These are phyloP conservation scores for Aspergillus caelatus DNA, from an alignment of 2,329 filamentous ascomycete species.

Conservation along the genomic window DNA sequence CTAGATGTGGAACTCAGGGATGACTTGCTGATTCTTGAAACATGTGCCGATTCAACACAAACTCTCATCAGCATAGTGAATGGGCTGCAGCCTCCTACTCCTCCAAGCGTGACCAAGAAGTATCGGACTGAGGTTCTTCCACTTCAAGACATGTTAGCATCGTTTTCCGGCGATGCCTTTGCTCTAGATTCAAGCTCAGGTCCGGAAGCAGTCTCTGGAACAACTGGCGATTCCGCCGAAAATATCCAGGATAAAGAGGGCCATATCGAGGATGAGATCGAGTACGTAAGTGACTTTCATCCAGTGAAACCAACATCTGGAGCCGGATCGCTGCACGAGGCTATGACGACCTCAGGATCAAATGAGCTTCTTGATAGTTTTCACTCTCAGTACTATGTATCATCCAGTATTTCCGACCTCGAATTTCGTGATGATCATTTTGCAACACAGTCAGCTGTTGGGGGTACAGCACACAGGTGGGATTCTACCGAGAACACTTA, in stretches of 20 bases:
- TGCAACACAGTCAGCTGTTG: conserved; percentile 60
- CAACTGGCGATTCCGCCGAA: conserved; percentile 52
- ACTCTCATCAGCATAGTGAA: conserved; percentile 80
- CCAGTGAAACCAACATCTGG: conserved; percentile 45
- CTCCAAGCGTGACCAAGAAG: conserved; percentile 79
- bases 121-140: conserved; percentile 87
- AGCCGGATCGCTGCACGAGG: conserved; percentile 17
- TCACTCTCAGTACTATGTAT: conserved; percentile 57
- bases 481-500: conserved; percentile 77
- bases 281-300: conserved; percentile 61
- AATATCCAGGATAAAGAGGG: conserved; percentile 40
- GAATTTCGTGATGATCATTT: conserved; percentile 81
- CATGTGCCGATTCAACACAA: conserved; percentile 95
- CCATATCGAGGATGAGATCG: conserved; percentile 43
- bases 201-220: conserved; percentile 32
- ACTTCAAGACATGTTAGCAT: conserved; percentile 84
- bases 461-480: conserved; percentile 76
- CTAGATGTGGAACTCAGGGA: conserved; percentile 82
- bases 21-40: conserved; percentile 86
- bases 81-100: conserved; percentile 78
- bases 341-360: conserved; percentile 41
- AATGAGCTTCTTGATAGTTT: conserved; percentile 53
- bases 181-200: conserved; percentile 37
- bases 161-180: conserved; percentile 86
- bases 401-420: conserved; percentile 63